Evolutionary conservation across 441 rosid genomes (phyloP).

Genomic region (Pelargonium cotyledonis): DNA sequence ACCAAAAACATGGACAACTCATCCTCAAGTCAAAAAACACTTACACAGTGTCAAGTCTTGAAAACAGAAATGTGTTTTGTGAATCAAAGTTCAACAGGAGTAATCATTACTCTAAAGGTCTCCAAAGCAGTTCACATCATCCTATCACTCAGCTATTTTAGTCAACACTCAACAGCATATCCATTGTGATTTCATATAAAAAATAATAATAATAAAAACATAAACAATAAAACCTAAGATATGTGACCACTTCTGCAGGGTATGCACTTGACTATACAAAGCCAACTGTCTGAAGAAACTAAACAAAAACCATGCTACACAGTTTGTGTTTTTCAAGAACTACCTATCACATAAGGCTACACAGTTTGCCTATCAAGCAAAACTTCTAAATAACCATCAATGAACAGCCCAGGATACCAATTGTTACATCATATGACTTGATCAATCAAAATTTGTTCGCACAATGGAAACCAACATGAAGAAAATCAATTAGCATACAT

Average conservation of each 20-base stretch:
- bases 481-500: not conserved
- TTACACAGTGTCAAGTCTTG: not conserved
- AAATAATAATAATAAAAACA: not conserved
- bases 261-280: not conserved
- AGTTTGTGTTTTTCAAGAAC: not conserved
- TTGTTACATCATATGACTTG: not conserved
- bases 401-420: not conserved
- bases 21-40: not conserved
- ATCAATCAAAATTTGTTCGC: not conserved
- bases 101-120: not conserved
- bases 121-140: not conserved
- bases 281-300: not conserved
- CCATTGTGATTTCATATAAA: not conserved
- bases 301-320: not conserved
- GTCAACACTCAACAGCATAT: constrained; percentile 8
- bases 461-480: not conserved
- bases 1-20: not conserved
- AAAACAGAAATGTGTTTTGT: not conserved
- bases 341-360: not conserved
- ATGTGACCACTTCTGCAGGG: not conserved
- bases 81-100: not conserved
- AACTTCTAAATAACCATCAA: not conserved
- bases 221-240: not conserved
- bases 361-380: not conserved
- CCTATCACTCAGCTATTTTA: not conserved